phyloP scores from a whole-genome alignment of 805 yeast genomes.

The Vanderwaltozyma polyspora region DNA sequence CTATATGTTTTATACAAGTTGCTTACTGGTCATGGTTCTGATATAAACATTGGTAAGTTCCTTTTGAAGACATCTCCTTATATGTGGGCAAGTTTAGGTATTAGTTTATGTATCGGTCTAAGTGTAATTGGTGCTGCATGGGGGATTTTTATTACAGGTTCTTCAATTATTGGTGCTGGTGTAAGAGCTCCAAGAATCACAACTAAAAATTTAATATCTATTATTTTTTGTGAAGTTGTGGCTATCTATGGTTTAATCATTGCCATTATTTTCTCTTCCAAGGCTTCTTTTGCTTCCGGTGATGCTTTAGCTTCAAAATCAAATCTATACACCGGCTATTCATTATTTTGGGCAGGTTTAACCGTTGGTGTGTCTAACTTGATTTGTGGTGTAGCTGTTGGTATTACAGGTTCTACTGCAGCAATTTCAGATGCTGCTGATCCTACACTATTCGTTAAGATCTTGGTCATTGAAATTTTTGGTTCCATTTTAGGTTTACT shows the following conservation, averaged over 20 bases:
- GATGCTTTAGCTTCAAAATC: slow-evolving; percentile 59
- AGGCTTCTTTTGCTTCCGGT: slow-evolving; percentile 58
- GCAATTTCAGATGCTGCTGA: slow-evolving; percentile 98
- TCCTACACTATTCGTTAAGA: slow-evolving; percentile 86
- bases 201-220: slow-evolving; percentile 89
- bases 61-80: slow-evolving; percentile 82
- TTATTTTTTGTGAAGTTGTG: slow-evolving; percentile 97
- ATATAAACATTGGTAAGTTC: slow-evolving; percentile 84
- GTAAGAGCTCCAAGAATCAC: slow-evolving; percentile 96
- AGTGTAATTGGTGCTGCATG: slow-evolving; percentile 97
- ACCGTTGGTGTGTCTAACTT: slow-evolving; percentile 91
- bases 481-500: slow-evolving; percentile 93
- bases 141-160: slow-evolving; percentile 96
- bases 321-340: slow-evolving; percentile 87
- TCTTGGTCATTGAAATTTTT: slow-evolving; percentile 91
- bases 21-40: slow-evolving; percentile 87
- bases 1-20: slow-evolving; percentile 31
- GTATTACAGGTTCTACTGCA: slow-evolving; percentile 97
- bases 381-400: slow-evolving; percentile 95
- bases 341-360: slow-evolving; percentile 95
- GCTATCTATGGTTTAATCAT: slow-evolving; percentile 96
- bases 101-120: slow-evolving; percentile 81
- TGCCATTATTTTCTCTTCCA: slow-evolving; percentile 93
- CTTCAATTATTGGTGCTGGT: slow-evolving; percentile 94
- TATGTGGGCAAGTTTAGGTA: slow-evolving; percentile 92